Percentiles rank a stretch among this genome's conserved stretches.
Conservation (phyloP, 2,329 filamentous ascomycete genomes). For the Tympanopsis confertula region DNA sequence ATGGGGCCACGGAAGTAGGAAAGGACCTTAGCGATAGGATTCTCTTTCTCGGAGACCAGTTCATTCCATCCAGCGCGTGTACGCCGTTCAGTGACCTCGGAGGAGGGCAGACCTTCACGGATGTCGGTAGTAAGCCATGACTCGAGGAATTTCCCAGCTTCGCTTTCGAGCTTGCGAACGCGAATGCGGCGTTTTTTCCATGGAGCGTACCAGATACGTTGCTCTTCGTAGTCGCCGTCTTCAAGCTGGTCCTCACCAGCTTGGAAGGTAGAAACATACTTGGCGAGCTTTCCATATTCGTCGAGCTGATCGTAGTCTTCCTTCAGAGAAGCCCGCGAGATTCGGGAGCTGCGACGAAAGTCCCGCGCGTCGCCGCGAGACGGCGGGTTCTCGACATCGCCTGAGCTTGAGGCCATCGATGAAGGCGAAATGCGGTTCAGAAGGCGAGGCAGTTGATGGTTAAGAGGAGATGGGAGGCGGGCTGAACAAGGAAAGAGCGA, state of each 20-base stretch:
- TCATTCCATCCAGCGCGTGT: slow-evolving; percentile 60
- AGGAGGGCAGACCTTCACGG: slow-evolving; percentile 40
- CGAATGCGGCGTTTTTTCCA: background rate
- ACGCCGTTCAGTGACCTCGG: slow-evolving; percentile 47
- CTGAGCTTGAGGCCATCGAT: too few species aligned
- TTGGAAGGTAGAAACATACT: slow-evolving; percentile 1
- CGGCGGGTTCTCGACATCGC: slow-evolving; percentile 1
- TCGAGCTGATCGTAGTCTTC: background rate
- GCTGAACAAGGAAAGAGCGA: too few species aligned
- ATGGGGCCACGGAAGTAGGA: slow-evolving; percentile 64
- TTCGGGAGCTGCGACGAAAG: background rate
- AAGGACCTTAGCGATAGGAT: slow-evolving; percentile 59
- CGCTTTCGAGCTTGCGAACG: slow-evolving; percentile 5
- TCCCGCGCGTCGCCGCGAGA: background rate
- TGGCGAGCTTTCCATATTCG: slow-evolving; percentile 1
- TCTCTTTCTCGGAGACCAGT: slow-evolving; percentile 58
- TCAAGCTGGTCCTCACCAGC: background rate
- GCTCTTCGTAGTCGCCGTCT: too few species aligned
- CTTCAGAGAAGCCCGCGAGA: background rate
- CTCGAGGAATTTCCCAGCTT: slow-evolving; percentile 36
- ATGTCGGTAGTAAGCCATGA: slow-evolving; percentile 59
- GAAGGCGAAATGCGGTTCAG: too few species aligned
- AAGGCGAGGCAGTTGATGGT: too few species aligned
- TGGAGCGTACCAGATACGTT: background rate
- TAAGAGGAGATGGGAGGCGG: too few species aligned